phyloP scores from a whole-genome alignment of 2,329 filamentous ascomycete genomes.

The Aspergillus phoenicis region DNA sequence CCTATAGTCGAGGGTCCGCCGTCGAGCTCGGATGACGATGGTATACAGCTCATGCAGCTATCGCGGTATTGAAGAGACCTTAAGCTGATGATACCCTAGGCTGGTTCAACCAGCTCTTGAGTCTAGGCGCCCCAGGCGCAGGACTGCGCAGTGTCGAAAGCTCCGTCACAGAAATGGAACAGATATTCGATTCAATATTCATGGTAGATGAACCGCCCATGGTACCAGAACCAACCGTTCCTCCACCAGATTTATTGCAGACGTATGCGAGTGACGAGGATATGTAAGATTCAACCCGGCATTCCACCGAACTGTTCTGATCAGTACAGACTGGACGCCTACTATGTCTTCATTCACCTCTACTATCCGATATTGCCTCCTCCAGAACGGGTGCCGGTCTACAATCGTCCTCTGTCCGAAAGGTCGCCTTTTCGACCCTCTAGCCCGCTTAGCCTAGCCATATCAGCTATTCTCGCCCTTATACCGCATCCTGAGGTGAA shows the following conservation, averaged over 20 bases:
- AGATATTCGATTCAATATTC: conserved; percentile 48
- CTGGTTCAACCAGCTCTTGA: conserved; percentile 22
- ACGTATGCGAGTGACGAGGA: conserved; percentile 47
- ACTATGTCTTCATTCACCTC: conserved; percentile 35
- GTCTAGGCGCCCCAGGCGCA: conserved; percentile 49
- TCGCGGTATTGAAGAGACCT: neutral
- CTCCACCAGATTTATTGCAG: conserved; percentile 35
- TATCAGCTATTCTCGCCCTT: conserved; percentile 31
- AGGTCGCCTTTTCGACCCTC: conserved; percentile 20
- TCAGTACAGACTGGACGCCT: conserved; percentile 29
- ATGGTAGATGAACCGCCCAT: conserved; percentile 4
- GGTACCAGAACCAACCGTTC: neutral
- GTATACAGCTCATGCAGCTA: neutral
- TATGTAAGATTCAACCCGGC: conserved; percentile 38
- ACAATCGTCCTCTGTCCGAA: conserved; percentile 18
- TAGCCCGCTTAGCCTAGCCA: conserved; percentile 31
- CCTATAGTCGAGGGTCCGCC: neutral
- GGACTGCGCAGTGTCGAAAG: conserved; percentile 53
- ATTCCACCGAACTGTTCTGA: neutral
- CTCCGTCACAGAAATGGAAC: conserved; percentile 51
- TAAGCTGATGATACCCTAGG: conserved; percentile 7
- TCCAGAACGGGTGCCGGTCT: conserved; percentile 19
- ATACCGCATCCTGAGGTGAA: conserved; percentile 29
- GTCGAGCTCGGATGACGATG: conserved; percentile 1
- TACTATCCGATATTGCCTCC: conserved; percentile 35